Percentiles rank a stretch among this genome's conserved stretches.
phyloP scores from a whole-genome alignment of 768 basidiomycete species.

The Macrolepiota fuliginosa region DNA sequence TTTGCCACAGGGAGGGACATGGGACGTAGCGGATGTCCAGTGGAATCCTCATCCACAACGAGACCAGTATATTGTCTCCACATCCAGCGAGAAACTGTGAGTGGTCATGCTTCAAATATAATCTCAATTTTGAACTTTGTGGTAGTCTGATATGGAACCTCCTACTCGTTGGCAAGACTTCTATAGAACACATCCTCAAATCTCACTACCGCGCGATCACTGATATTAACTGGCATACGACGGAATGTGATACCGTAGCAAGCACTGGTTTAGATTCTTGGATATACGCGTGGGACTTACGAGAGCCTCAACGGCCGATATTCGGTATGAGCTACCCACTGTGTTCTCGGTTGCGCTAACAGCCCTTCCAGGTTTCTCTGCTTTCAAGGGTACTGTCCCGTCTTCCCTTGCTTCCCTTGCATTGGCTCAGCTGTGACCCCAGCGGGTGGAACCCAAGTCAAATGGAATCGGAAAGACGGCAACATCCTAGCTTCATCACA shows the following conservation, averaged over 20 bases:
- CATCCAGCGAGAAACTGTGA: slow-evolving; percentile 85
- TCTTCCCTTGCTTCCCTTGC: neutral
- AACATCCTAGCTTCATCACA: slow-evolving; percentile 91
- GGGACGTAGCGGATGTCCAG: slow-evolving; percentile 92
- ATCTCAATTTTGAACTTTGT: neutral
- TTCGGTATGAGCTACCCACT: slow-evolving; percentile 65
- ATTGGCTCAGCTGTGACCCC: neutral
- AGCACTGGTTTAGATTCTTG: slow-evolving; percentile 94
- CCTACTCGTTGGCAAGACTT: slow-evolving; percentile 65
- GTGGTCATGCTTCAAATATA: slow-evolving; percentile 21
- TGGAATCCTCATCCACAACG: slow-evolving; percentile 85
- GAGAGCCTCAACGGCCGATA: slow-evolving; percentile 65
- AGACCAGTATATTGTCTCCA: slow-evolving; percentile 82
- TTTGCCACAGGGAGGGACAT: slow-evolving; percentile 93
- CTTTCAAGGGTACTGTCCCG: slow-evolving; percentile 36
- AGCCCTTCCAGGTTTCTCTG: slow-evolving; percentile 32
- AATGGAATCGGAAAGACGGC: slow-evolving; percentile 90
- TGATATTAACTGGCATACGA: slow-evolving; percentile 96
- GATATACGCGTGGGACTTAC: slow-evolving; percentile 92
- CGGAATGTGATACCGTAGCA: slow-evolving; percentile 79
- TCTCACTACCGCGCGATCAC: slow-evolving; percentile 95
- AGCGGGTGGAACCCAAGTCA: slow-evolving; percentile 93
- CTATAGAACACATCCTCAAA: slow-evolving; percentile 81
- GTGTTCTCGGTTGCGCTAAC: neutral
- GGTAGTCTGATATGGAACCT: slow-evolving; percentile 92